Evolutionary conservation across 192 early-diverging fungal genomes (phyloP), one percentile per base, ranked within the genome.

Genomic region (Entophlyctis luteolus): DNA sequence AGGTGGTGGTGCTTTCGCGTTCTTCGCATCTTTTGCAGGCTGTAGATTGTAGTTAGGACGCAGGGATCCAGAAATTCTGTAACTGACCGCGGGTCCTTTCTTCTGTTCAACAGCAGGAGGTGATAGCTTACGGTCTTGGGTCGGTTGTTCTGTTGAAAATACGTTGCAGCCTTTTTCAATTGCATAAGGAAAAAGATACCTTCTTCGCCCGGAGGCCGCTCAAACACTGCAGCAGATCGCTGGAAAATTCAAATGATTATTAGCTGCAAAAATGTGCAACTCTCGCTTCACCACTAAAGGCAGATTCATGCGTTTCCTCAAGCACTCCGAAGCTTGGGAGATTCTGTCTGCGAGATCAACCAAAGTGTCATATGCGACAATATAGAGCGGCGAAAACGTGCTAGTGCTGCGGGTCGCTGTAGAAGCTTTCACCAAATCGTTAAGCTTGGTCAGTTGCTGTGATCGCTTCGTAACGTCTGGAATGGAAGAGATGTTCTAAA

Each of bases 1-100:
- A 31, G 56, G 31, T 12, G 68, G 57, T 1, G 68, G 48, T 10
- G 38, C 42, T 0, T 57, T 59, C 36, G 57, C 59, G 1, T 59
- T 59, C 32, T 70, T 70, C 8, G 68, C 58, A 59, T 70, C 68
- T 62, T 70, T 70, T 12, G 48, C 57, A 22, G 68, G 45, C 68
- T 70, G 55, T 39, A n/a, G 23, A 1, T 0, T 49, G 42, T 34
- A 33, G 4, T 10, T 22, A 56, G 53, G 49, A 60, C 63, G 5
- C 56, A 38, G 22, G 6, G 22, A 6, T 25, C 28, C 20, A 39
- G n/a, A 54, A 42, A 62, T 3, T 18, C 14, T 62, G 27, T 37
- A 1, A 14, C 29, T 32, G 22, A 56, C 53, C 16, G 57, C 48
- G 5, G 31, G 34, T 14, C 58, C 58, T 53, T 70, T 54, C 37